Conservation (phyloP, 257 asterid species). For the Fraxinus excelsior region DNA sequence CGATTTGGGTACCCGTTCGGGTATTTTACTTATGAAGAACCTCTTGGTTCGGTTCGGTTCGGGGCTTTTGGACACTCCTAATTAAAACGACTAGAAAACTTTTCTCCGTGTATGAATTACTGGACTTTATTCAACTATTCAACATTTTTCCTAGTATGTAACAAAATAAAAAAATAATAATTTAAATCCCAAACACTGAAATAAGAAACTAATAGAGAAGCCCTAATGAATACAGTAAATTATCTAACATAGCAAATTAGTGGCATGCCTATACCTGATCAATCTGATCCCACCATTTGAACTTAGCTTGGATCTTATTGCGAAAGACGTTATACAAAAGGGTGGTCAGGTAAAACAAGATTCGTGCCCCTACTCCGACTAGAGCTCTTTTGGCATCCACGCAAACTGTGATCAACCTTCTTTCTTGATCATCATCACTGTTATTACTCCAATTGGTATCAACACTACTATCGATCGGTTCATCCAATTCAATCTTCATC, state of each 20-base stretch:
- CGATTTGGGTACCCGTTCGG: no score
- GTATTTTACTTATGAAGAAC: no score
- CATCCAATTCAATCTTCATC: constrained; percentile 89
- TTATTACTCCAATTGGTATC: constrained; percentile 22
- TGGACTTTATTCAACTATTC: background rate
- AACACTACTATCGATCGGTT: constrained; percentile 27
- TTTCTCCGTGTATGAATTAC: background rate
- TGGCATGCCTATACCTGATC: constrained; percentile 59
- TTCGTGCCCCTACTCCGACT: constrained; percentile 96
- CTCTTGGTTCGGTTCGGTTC: no score
- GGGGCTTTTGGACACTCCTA: no score
- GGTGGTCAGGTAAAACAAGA: constrained; percentile 91
- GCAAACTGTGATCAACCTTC: constrained; percentile 52
- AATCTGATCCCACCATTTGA: constrained; percentile 96
- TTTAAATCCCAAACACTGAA: background rate
- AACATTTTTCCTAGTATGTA: background rate
- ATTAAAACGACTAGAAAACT: background rate
- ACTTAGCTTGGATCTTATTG: constrained; percentile 77
- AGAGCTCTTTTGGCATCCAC: constrained; percentile 86
- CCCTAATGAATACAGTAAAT: background rate
- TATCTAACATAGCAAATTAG: background rate
- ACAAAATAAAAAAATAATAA: background rate
- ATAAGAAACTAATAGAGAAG: background rate
- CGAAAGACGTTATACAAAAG: constrained; percentile 88
- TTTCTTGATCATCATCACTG: constrained; percentile 26